Evolutionary conservation across 2,329 filamentous ascomycete species (phyloP).

Genomic region (Aspergillus carbonarius): DNA sequence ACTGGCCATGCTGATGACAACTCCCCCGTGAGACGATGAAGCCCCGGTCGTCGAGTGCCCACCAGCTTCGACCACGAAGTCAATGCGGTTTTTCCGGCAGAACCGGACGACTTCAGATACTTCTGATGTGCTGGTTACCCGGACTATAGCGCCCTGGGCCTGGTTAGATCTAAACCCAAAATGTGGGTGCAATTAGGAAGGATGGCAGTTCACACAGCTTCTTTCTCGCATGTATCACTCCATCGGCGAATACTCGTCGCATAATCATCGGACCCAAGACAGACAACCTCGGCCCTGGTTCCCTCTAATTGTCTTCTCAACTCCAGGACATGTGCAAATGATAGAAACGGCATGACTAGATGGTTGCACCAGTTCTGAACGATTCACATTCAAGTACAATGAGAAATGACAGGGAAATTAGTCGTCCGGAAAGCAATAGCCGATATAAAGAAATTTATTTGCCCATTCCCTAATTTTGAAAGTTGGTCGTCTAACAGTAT

Average conservation of each 20-base stretch:
- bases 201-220: conserved; percentile 5
- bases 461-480: background rate
- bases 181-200: background rate
- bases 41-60: conserved; percentile 57
- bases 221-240: conserved; percentile 15
- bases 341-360: conserved; percentile 10
- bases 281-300: conserved; percentile 11
- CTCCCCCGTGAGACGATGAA: conserved; percentile 51
- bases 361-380: background rate
- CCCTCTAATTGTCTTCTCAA: conserved; percentile 11
- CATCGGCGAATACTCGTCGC: conserved; percentile 10
- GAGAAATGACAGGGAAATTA: background rate
- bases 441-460: background rate
- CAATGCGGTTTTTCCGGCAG: conserved; percentile 45
- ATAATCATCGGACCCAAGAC: conserved; percentile 7
- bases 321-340: conserved; percentile 7
- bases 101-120: conserved; percentile 28
- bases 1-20: conserved; percentile 56
- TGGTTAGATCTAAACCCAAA: background rate
- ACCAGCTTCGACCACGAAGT: conserved; percentile 56
- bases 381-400: background rate
- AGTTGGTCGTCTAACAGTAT: background rate
- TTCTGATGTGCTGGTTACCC: conserved; percentile 10
- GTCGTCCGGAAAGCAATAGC: background rate
- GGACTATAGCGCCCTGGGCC: conserved; percentile 15